Evolutionary conservation across 768 basidiomycete species (phyloP).

Genomic region (Paxillus ammoniavirescens): DNA sequence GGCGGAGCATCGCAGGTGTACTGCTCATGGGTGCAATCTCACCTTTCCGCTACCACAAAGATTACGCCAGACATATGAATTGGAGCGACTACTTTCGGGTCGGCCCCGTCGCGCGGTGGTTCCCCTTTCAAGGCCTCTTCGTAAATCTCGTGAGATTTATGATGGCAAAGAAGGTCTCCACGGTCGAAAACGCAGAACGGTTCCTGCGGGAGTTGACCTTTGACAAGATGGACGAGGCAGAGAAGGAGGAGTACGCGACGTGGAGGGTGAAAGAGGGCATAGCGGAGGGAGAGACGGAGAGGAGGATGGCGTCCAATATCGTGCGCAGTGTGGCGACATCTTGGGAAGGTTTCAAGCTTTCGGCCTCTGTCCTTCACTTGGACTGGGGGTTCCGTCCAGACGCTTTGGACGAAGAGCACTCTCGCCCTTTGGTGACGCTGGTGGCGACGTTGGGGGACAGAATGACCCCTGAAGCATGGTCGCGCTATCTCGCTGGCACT

Average conservation of each 20-base stretch:
- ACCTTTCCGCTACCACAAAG: slow-evolving; percentile 45
- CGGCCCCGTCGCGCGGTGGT: slow-evolving; percentile 42
- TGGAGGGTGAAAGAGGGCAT: slow-evolving; percentile 43
- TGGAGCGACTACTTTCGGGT: slow-evolving; percentile 46
- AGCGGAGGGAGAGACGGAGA: slow-evolving; percentile 44
- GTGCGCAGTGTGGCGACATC: slow-evolving; percentile 46
- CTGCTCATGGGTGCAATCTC: slow-evolving; percentile 47
- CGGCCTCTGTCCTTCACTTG: slow-evolving; percentile 41
- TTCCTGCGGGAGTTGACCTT: slow-evolving; percentile 40
- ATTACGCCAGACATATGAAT: slow-evolving; percentile 44
- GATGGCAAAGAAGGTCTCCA: slow-evolving; percentile 38
- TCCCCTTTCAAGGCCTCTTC: slow-evolving; percentile 39
- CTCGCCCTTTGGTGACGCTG: slow-evolving; percentile 44
- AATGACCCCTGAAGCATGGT: slow-evolving; percentile 41
- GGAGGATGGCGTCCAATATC: slow-evolving; percentile 40
- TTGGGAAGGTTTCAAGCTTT: slow-evolving; percentile 53
- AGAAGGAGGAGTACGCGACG: slow-evolving; percentile 31
- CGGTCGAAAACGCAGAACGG: slow-evolving; percentile 39
- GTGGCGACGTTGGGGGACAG: slow-evolving; percentile 41
- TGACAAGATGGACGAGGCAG: slow-evolving; percentile 38
- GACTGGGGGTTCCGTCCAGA: slow-evolving; percentile 51
- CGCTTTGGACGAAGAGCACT: slow-evolving; percentile 44
- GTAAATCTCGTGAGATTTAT: slow-evolving; percentile 30
- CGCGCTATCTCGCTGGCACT: slow-evolving; percentile 44
- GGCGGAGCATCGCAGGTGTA: slow-evolving; percentile 44